These are phyloP conservation scores for Mycena latifolia DNA, from an alignment of 768 basidiomycete genomes.

Conservation along the genomic window DNA sequence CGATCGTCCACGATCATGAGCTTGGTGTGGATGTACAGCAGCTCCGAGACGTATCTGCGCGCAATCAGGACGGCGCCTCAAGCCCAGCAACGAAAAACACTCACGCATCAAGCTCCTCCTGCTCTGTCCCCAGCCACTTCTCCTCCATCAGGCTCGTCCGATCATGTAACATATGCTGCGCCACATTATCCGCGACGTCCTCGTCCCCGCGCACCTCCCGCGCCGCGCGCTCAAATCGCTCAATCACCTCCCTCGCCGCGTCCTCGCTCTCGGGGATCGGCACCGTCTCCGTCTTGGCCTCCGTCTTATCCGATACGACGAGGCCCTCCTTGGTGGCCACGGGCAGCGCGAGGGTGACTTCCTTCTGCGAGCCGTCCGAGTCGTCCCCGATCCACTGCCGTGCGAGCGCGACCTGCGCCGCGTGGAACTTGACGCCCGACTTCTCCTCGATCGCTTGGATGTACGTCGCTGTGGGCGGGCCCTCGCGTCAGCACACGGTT, in stretches of 20 bases:
- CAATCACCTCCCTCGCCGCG: slow-evolving; percentile 77
- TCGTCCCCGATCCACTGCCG: slow-evolving; percentile 74
- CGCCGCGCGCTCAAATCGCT: slow-evolving; percentile 79
- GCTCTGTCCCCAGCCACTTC: slow-evolving; percentile 85
- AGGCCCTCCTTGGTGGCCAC: slow-evolving; percentile 63
- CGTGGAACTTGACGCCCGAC: slow-evolving; percentile 83
- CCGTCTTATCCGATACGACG: slow-evolving; percentile 64
- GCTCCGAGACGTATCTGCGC: slow-evolving; percentile 81
- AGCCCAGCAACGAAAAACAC: slow-evolving; percentile 45
- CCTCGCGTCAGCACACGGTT: not conserved
- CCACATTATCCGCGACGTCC: slow-evolving; percentile 79
- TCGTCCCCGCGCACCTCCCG: slow-evolving; percentile 66
- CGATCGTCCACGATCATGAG: slow-evolving; percentile 96
- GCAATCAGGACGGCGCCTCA: not conserved
- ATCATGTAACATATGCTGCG: slow-evolving; percentile 83
- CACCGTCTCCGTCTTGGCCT: slow-evolving; percentile 68
- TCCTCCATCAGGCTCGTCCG: slow-evolving; percentile 75
- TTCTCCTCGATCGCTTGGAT: slow-evolving; percentile 79
- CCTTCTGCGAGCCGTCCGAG: not conserved
- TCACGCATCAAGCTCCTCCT: slow-evolving; percentile 86
- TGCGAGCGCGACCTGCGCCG: slow-evolving; percentile 89
- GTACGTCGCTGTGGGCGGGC: slow-evolving; percentile 51
- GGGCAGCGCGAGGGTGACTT: slow-evolving; percentile 58
- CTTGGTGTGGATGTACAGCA: slow-evolving; percentile 89
- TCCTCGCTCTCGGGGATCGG: slow-evolving; percentile 74